Evolutionary conservation across 257 asterid species (phyloP).

Genomic region (Echium plantagineum): DNA sequence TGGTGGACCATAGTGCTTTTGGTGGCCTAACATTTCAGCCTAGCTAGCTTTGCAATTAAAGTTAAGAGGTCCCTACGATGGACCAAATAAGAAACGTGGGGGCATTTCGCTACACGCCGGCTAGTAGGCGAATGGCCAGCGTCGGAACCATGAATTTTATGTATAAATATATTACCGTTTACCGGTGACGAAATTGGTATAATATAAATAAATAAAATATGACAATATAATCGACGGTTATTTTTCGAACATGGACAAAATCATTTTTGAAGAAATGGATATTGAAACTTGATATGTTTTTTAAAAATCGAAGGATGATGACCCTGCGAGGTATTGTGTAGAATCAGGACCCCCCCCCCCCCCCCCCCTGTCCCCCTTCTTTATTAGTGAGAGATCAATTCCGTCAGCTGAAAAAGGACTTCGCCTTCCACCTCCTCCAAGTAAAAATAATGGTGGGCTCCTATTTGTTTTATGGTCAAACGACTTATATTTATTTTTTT

Average conservation of each 20-base stretch:
- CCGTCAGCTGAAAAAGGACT: background rate
- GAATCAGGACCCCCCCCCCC: background rate
- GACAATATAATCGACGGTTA: too few species aligned
- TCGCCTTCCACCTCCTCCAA: background rate
- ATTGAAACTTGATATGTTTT: too few species aligned
- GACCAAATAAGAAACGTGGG: background rate
- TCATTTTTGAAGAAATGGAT: too few species aligned
- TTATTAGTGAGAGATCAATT: background rate
- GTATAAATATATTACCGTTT: too few species aligned
- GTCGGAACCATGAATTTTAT: too few species aligned
- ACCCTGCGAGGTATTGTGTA: background rate
- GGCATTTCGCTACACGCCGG: background rate
- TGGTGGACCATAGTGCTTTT: conserved; percentile 16
- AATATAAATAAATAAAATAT: too few species aligned
- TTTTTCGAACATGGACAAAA: too few species aligned
- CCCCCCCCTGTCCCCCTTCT: background rate
- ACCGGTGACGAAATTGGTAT: too few species aligned
- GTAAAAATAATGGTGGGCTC: conserved; percentile 1
- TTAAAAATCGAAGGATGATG: background rate
- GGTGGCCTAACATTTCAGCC: conserved; percentile 10
- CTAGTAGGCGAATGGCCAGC: background rate
- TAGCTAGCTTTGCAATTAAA: background rate
- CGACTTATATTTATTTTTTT: background rate
- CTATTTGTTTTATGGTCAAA: background rate
- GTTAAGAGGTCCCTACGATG: background rate